Base-by-base conservation (phyloP, 768 basidiomycete genomes). In the Polyporus arcularius region DNA sequence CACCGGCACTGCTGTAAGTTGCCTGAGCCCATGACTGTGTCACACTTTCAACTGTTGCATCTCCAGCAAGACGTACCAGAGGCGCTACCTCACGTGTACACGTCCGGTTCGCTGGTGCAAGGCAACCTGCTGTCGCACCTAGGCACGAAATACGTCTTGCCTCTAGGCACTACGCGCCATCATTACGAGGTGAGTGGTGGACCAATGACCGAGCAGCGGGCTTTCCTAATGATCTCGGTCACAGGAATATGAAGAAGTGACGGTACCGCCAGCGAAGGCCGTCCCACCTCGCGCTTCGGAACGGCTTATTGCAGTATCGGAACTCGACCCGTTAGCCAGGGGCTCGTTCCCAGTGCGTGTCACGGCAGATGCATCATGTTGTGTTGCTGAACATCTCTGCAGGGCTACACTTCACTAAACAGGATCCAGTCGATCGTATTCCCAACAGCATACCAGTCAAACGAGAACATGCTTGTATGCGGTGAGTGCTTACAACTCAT, bases 361-460 rank as follows among this genome's bases (percentile, higher is more conserved):
- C 15, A 8, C 12, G 16, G 15, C 53, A n/a, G n/a, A 28, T 2
- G 18, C 48, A 28, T 46, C 16, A 28, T 46, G 18, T 15, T 40
- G n/a, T 21, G 16, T 40, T 55, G 30, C 46, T 57, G 48, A 53
- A 26, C 62, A 58, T 15, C 16, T n/a, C 11, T 28, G 1, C 58
- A 96, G 95, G 91, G 91, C 31, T 99, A 98, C 69, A 77, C 80
- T 35, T 80, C 87, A 10, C 79, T 99, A 64, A 99, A 99, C 72
- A 83, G 97, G 64, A 90, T 99, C 60, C 97, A 99, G 71, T 96
- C 94, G 1, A 94, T 98, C 61, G 88, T 98, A 18, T 98, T 89
- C 75, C 88, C 90, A 0, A 92, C 92, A 3, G 97, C 96, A 1
- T 98, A 96, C 73, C 79, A 84, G n/a, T 89, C 93, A 1, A 98